phyloP scores from a whole-genome alignment of 495 filamentous ascomycete genomes.

The Haplographium delicatum region DNA sequence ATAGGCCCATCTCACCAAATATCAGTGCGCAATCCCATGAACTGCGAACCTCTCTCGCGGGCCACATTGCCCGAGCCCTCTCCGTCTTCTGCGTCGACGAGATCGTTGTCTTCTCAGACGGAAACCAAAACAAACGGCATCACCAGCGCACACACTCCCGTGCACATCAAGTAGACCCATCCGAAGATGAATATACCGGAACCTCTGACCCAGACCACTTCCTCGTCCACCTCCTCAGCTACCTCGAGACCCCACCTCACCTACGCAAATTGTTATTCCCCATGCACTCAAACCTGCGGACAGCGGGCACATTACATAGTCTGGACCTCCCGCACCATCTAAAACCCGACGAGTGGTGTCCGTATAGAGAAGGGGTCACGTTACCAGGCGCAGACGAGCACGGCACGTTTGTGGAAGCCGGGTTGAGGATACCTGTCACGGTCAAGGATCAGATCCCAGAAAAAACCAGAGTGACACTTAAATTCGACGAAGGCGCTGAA shows the following conservation, averaged over 20 bases:
- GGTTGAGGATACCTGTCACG: constrained; percentile 46
- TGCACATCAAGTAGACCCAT: constrained; percentile 34
- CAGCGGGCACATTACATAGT: constrained; percentile 59
- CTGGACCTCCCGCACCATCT: constrained; percentile 76
- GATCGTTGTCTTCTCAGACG: constrained; percentile 68
- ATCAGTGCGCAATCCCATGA: constrained; percentile 53
- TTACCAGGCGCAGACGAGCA: constrained; percentile 11
- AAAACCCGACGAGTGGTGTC: constrained; percentile 48
- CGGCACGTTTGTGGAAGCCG: constrained; percentile 55
- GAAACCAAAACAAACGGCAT: constrained; percentile 14
- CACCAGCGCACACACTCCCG: constrained; percentile 18
- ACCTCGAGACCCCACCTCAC: constrained; percentile 71
- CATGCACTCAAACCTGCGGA: constrained; percentile 62
- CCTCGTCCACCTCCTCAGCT: constrained; percentile 64
- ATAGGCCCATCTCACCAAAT: background rate
- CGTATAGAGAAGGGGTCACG: constrained; percentile 67
- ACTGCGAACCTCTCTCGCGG: constrained; percentile 58
- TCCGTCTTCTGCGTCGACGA: constrained; percentile 77
- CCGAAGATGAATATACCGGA: constrained; percentile 53
- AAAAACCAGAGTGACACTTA: constrained; percentile 61
- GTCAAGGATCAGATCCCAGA: constrained; percentile 49
- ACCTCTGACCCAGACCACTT: constrained; percentile 63
- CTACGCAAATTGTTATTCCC: constrained; percentile 64
- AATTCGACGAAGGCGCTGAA: constrained; percentile 39
- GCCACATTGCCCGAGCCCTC: constrained; percentile 64